Evolutionary conservation across 2,329 filamentous ascomycete genomes (phyloP), one percentile per base, ranked within the genome.

Genomic region (Phyllosticta citribraziliensis): DNA sequence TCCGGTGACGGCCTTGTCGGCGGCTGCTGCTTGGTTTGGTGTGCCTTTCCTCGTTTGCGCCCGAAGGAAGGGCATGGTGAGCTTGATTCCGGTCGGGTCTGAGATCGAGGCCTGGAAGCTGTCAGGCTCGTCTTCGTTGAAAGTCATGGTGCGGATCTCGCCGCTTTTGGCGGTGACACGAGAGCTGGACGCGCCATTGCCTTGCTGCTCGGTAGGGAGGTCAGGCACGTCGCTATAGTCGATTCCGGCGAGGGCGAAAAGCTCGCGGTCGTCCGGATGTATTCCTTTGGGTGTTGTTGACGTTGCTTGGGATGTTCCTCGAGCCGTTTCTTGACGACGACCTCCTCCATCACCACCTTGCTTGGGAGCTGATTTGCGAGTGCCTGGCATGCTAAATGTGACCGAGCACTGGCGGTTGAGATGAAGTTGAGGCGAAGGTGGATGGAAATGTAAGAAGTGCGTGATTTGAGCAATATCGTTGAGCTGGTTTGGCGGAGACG

Each of bases 111-210:
- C 14, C 5, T 14, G 11, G 33, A 40, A 40, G 33, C 12, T 9
- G 33, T 40, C 11, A 1, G 33, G 33, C 10, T 40, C 33, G 33
- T 40, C 33, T 9, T 40, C 33, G 10, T 40, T 40, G 33, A 75
- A 71, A 12, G 78, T 69, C 14, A 81, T 68, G 1, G 65, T 70
- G 6, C 58, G 57, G 30, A 52, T 55, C 6, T 60, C 9, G 22
- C 4, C 40, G 22, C 22, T 22, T 22, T 22, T 22, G 22, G 22
- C 22, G 22, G 22, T 22, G 22, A 3, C 22, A 22, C 22, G 22
- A 22, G 22, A 22, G 22, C 22, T 22, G 22, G 22, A 22, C 22
- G 22, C 22, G 17, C 17, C 51, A 4, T 20, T 22, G 27, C 27
- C 27, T 30, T 30, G 27, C 27, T 30, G 27, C 27, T 30, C 27